Base-by-base conservation (phyloP, 2,329 filamentous ascomycete species). In the Fusarium equiseti region DNA sequence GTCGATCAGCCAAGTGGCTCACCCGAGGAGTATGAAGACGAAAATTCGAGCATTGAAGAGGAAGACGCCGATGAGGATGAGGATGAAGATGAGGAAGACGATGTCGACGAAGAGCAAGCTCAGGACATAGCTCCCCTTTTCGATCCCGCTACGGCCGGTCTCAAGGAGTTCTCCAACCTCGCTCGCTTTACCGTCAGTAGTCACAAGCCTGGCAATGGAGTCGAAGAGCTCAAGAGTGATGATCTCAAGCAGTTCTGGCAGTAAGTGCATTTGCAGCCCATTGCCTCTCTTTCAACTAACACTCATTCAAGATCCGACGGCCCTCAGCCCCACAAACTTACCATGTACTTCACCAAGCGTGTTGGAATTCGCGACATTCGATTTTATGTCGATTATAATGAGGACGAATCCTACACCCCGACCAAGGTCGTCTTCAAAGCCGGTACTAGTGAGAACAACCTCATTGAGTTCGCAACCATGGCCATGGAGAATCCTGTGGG, bases 401-500 rank as follows among this genome's bases (percentile, higher is more conserved):
- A 93, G 57, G 96, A 99, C 80, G 96, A 99, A 81, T 96, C 92
- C 45, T 99, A 99, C 80, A 99, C 96, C 5, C 96, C 96, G 0
- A 98, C 95, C 2, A 93, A 94, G 75, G 97, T 99, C 76, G 85
- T 92, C 49, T 94, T 98, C 77, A 89, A 92, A 40, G 95, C 95
- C 0, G 96, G 96, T 15, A 97, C 94, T 69, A 94, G 94, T 46
- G 92, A 94, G 71, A 96, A 98, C 79, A 94, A 97, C 77, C 88
- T 98, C 12, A 91, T 97, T 57, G 92, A 96, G 68, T 98, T 97
- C 79, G 90, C 91, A 3, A 90, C 90, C 26, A 91, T 97, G 85
- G 87, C 89, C 69, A 90, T 97, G 26, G 89, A 90, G 70, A 90
- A 89, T 63, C 95, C 95, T 0, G 88, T 90, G 45, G 96, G 96